These are phyloP conservation scores for Citrullus mucosospermus DNA, from an alignment of 306 rosid genomes.

Conservation along the genomic window DNA sequence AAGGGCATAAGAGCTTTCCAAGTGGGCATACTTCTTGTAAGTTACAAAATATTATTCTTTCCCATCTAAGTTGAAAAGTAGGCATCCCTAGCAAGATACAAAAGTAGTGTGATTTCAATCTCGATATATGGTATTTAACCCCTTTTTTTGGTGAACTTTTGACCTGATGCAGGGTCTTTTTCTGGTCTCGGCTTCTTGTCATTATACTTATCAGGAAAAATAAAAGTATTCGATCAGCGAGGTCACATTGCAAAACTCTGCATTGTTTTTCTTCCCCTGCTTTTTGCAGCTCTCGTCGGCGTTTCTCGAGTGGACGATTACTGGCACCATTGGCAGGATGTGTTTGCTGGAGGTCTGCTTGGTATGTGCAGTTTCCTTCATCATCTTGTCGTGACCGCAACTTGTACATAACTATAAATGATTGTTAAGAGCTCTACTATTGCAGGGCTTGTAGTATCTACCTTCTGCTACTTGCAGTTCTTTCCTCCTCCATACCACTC, in stretches of 20 bases:
- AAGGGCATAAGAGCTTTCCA: conserved; percentile 92
- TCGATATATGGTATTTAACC: background rate
- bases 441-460: conserved; percentile 58
- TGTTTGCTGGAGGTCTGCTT: conserved; percentile 72
- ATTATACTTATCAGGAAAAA: conserved; percentile 66
- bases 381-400: background rate
- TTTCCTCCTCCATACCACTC: conserved; percentile 78
- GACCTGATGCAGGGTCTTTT: conserved; percentile 70
- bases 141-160: background rate
- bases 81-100: background rate
- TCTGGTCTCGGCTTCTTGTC: conserved; percentile 76
- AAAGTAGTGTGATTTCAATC: background rate
- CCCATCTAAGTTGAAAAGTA: background rate
- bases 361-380: conserved; percentile 30
- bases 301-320: conserved; percentile 81
- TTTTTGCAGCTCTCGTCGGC: conserved; percentile 76
- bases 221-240: conserved; percentile 48
- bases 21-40: conserved; percentile 88
- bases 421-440: conserved; percentile 8
- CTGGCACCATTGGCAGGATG: conserved; percentile 97
- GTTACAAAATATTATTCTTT: conserved; percentile 10
- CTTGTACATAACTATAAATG: background rate
- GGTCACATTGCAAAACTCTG: conserved; percentile 79
- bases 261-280: conserved; percentile 57
- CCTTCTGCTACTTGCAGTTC: conserved; percentile 80